A percentile compares a stretch with the other conserved stretches of the same genome.
phyloP scores from a whole-genome alignment of 768 basidiomycete species.

The Lactarius tabidus region DNA sequence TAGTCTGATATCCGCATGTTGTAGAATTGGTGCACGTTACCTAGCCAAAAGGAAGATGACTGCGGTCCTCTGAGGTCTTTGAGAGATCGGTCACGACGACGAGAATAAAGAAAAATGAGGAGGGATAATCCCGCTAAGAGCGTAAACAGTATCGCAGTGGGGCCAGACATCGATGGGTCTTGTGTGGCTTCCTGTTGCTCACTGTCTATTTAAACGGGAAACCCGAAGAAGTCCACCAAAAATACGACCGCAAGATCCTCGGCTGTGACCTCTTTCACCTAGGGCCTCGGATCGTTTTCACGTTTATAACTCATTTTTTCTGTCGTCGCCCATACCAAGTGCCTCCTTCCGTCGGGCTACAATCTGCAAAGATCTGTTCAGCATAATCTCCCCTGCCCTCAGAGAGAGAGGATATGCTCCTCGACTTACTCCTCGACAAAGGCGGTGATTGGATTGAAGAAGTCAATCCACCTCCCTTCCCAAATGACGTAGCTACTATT shows the following conservation, averaged over 20 bases:
- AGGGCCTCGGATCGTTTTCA: too few relatives aligned
- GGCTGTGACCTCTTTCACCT: background rate
- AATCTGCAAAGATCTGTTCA: too few relatives aligned
- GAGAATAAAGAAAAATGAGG: background rate
- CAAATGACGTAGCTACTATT: too few relatives aligned
- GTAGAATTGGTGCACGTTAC: background rate
- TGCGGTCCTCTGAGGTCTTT: background rate
- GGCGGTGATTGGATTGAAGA: background rate
- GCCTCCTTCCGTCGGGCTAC: too few relatives aligned
- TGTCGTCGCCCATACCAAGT: too few relatives aligned
- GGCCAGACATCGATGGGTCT: background rate
- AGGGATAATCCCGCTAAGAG: background rate
- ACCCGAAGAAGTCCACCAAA: background rate
- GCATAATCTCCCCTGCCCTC: too few relatives aligned
- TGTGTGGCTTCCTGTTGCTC: background rate
- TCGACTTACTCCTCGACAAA: background rate
- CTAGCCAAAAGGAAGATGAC: background rate
- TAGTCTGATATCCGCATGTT: background rate
- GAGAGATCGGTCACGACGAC: background rate
- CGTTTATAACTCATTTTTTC: too few relatives aligned
- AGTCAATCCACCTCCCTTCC: background rate
- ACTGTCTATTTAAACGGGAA: background rate
- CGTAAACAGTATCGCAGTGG: background rate
- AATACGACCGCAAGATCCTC: background rate
- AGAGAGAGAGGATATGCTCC: too few relatives aligned